Evolutionary conservation across 2,329 filamentous ascomycete genomes (phyloP).

Genomic region (Rhinocladiella similis): DNA sequence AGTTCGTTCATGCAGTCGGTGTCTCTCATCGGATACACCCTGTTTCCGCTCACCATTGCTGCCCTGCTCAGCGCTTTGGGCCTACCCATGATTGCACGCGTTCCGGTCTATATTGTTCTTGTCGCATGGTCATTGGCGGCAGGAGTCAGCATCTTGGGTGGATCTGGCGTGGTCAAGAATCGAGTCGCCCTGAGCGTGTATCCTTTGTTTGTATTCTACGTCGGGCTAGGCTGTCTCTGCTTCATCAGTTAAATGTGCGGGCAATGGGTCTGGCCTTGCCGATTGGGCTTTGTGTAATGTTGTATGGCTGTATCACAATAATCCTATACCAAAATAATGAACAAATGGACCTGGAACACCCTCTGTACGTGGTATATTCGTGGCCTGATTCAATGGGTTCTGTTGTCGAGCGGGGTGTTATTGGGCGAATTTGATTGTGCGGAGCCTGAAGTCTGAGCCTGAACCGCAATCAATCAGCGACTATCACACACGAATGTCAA

Average conservation of each 20-base stretch:
- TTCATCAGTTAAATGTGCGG: constrained; percentile 76
- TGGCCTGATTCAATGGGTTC: not conserved
- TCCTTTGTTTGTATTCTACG: constrained; percentile 91
- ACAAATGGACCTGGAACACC: not conserved
- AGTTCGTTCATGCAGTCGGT: constrained; percentile 98
- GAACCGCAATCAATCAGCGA: not conserved
- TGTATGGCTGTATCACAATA: not conserved
- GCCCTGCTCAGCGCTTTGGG: constrained; percentile 81
- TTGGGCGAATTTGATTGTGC: constrained; percentile 2
- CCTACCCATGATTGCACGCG: constrained; percentile 75
- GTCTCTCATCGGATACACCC: constrained; percentile 96
- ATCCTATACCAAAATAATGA: not conserved
- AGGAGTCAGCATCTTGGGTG: constrained; percentile 91
- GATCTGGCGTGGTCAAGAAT: constrained; percentile 93
- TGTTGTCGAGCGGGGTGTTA: constrained; percentile 2
- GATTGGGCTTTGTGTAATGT: not conserved
- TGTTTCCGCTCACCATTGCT: constrained; percentile 95
- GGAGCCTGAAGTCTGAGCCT: constrained; percentile 1
- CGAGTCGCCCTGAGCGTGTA: constrained; percentile 92
- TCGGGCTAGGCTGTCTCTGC: constrained; percentile 89
- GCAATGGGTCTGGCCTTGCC: not conserved
- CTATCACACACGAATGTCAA: not conserved
- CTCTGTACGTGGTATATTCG: not conserved
- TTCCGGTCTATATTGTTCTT: constrained; percentile 87
- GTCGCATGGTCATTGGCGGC: constrained; percentile 92